Evolutionary conservation across 345 rosid genomes (phyloP).

Genomic region (Rubroshorea leprosula): DNA sequence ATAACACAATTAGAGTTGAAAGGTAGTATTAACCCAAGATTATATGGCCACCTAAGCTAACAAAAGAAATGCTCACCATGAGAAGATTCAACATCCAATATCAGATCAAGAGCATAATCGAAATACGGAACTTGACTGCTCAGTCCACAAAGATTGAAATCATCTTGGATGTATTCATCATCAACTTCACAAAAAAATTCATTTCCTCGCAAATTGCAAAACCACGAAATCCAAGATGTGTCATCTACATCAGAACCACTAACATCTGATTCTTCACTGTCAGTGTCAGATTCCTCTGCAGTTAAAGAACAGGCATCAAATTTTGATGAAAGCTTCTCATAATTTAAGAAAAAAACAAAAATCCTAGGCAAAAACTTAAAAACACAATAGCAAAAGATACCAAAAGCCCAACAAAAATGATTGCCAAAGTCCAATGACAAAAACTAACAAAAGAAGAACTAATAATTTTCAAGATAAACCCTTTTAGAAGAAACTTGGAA

Average conservation of each 20-base stretch:
- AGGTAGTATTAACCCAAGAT: not conserved
- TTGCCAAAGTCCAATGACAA: no score
- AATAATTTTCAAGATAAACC: no score
- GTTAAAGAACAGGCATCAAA: not conserved
- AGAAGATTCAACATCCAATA: conserved; percentile 86
- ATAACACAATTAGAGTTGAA: no score
- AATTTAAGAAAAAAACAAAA: not conserved
- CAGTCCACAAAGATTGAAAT: conserved; percentile 92
- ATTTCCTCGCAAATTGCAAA: conserved; percentile 91
- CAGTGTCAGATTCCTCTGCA: conserved; percentile 23
- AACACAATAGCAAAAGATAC: no score
- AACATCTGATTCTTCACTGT: conserved; percentile 30
- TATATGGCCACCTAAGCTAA: not conserved
- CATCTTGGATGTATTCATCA: conserved; percentile 95
- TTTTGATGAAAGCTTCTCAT: not conserved
- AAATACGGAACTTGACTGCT: conserved; percentile 96
- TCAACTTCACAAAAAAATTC: conserved; percentile 97
- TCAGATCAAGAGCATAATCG: conserved; percentile 90
- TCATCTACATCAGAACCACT: conserved; percentile 93
- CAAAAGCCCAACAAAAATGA: no score
- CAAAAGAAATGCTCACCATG: conserved; percentile 48
- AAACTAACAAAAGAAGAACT: no score
- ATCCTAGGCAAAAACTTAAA: not conserved
- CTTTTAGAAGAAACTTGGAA: no score
- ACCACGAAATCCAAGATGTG: conserved; percentile 98